Evolutionary conservation across 345 rosid genomes (phyloP).

Genomic region (Euclidium syriacum): DNA sequence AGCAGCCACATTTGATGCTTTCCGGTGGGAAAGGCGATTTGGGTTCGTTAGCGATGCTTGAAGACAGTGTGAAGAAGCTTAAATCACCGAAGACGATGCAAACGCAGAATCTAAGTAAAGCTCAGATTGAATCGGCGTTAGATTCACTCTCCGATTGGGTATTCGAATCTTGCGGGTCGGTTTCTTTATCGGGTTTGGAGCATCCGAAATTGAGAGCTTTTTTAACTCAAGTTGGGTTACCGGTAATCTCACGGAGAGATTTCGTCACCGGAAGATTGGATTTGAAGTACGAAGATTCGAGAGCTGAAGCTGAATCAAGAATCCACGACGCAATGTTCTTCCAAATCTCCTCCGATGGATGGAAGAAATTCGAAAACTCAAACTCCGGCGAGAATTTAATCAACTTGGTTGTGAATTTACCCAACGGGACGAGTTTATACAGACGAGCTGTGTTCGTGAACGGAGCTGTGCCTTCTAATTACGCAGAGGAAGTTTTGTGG

Average conservation of each 20-base stretch:
- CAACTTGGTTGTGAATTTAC: conserved; percentile 79
- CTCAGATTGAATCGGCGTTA: conserved; percentile 72
- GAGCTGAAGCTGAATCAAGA: conserved; percentile 74
- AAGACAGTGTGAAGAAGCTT: conserved; percentile 93
- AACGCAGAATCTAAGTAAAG: conserved; percentile 64
- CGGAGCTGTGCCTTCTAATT: conserved; percentile 67
- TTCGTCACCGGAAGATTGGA: conserved; percentile 63
- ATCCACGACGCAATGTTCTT: conserved; percentile 95
- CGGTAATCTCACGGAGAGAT: conserved; percentile 62
- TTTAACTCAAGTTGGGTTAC: conserved; percentile 81
- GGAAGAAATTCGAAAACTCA: conserved; percentile 60
- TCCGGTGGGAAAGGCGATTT: conserved; percentile 97
- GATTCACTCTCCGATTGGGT: conserved; percentile 89
- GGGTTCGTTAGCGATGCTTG: conserved; percentile 88
- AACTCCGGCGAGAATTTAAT: conserved; percentile 50
- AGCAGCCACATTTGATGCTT: conserved; percentile 76
- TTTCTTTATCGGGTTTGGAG: conserved; percentile 79
- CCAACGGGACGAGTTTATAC: conserved; percentile 92
- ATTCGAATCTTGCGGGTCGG: conserved; percentile 90
- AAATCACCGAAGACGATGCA: conserved; percentile 81
- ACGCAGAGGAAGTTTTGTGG: conserved; percentile 89
- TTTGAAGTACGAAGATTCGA: conserved; percentile 69
- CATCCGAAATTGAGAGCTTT: conserved; percentile 91
- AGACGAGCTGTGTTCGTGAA: conserved; percentile 66
- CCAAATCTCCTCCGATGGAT: conserved; percentile 85